Percentiles rank a stretch among this genome's conserved stretches.
These are phyloP conservation scores for Penicillium nordicum DNA, from an alignment of 2,329 filamentous ascomycete genomes.

Conservation along the genomic window DNA sequence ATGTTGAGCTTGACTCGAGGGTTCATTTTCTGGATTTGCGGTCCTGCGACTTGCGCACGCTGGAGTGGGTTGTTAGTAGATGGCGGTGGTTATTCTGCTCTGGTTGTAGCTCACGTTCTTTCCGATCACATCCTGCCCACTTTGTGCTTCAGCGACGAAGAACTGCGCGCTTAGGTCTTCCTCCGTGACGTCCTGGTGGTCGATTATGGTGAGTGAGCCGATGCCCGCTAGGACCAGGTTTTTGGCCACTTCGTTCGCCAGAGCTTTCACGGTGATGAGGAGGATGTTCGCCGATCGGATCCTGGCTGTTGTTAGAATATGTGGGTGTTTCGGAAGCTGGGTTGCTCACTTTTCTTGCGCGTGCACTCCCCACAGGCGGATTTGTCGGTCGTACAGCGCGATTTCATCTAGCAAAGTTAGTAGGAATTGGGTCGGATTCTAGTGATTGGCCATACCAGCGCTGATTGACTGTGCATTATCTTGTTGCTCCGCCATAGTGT, in stretches of 20 bases:
- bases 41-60: constrained; percentile 75
- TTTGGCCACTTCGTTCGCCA: constrained; percentile 94
- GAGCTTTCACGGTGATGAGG: constrained; percentile 78
- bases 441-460: constrained; percentile 26
- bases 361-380: constrained; percentile 93
- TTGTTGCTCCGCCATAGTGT: constrained; percentile 24
- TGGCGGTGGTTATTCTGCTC: background rate
- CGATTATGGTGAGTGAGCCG: constrained; percentile 82
- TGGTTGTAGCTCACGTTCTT: constrained; percentile 57
- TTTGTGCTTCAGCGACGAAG: constrained; percentile 67
- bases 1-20: constrained; percentile 75
- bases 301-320: constrained; percentile 42
- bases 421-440: background rate
- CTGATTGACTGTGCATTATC: constrained; percentile 31
- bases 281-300: constrained; percentile 88
- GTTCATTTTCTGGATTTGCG: constrained; percentile 81
- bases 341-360: constrained; percentile 71
- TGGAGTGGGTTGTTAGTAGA: constrained; percentile 27
- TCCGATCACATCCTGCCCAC: constrained; percentile 45
- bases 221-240: constrained; percentile 94
- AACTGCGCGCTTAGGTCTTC: constrained; percentile 80
- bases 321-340: background rate
- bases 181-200: constrained; percentile 70
- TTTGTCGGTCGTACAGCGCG: constrained; percentile 94
- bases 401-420: constrained; percentile 69